These are phyloP conservation scores for Sugiyamaella smithiae DNA, from an alignment of 805 yeast genomes.

Conservation along the genomic window DNA sequence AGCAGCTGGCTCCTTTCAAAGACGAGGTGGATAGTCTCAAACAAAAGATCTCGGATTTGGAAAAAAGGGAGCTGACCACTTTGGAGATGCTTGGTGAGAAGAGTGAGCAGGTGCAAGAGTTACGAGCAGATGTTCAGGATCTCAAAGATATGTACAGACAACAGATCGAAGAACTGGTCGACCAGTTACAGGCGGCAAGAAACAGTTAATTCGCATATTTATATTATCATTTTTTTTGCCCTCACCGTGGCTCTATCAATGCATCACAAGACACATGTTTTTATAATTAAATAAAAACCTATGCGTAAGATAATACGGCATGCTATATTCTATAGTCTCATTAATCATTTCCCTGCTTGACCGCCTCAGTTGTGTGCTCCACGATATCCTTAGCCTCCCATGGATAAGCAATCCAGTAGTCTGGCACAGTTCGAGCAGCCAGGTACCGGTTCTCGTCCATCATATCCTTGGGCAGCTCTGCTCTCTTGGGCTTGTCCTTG, in stretches of 20 bases:
- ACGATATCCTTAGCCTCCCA: constrained; percentile 87
- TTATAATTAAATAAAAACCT: neutral
- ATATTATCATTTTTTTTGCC: neutral
- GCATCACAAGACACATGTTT: neutral
- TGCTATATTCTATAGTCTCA: too few relatives aligned
- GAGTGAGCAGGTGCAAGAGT: constrained; percentile 78
- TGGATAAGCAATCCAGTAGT: constrained; percentile 85
- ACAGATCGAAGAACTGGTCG: constrained; percentile 86
- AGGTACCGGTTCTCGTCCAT: constrained; percentile 63
- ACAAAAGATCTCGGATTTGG: constrained; percentile 38
- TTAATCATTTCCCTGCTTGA: constrained; percentile 61
- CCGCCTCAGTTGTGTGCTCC: constrained; percentile 63
- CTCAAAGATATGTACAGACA: constrained; percentile 76
- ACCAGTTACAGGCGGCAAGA: constrained; percentile 44
- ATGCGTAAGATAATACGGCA: too few relatives aligned
- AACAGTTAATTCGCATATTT: constrained; percentile 11
- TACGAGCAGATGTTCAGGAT: constrained; percentile 84
- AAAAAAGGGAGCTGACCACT: constrained; percentile 51
- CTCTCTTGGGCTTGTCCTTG: constrained; percentile 77
- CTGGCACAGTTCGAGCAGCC: constrained; percentile 72
- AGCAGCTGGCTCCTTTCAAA: constrained; percentile 39
- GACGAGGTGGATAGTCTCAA: constrained; percentile 36
- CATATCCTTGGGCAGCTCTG: constrained; percentile 61
- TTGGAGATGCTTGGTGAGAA: constrained; percentile 81
- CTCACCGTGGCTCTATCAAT: constrained; percentile 3